A percentile compares a stretch with the other conserved stretches of the same genome.
Conservation (phyloP, 2,329 filamentous ascomycete genomes). For the Pseudogymnoascus sp. region DNA sequence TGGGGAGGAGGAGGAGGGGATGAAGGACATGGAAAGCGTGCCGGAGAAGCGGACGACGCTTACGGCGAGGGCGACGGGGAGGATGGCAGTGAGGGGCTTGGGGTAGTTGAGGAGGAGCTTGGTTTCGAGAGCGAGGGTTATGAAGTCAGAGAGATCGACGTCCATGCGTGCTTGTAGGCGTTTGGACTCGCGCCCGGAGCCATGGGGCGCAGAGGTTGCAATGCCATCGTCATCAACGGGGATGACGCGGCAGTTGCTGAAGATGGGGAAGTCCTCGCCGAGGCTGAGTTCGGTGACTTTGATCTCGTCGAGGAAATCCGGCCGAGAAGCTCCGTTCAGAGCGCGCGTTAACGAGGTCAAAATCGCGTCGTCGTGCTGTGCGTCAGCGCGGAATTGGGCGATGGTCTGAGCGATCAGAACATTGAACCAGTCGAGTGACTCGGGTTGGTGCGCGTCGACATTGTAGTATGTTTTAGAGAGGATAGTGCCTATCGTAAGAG, state of each 20-base stretch:
- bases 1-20: slow-evolving; percentile 57
- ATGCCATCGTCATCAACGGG: slow-evolving; percentile 75
- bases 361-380: slow-evolving; percentile 84
- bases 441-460: slow-evolving; percentile 87
- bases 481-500: slow-evolving; percentile 85
- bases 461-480: slow-evolving; percentile 97
- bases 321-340: slow-evolving; percentile 77
- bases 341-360: slow-evolving; percentile 75
- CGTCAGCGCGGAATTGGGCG: slow-evolving; percentile 86
- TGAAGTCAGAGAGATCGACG: slow-evolving; percentile 90
- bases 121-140: slow-evolving; percentile 90
- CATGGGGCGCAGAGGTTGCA: slow-evolving; percentile 16
- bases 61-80: slow-evolving; percentile 86
- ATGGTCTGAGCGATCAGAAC: slow-evolving; percentile 94
- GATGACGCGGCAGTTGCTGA: slow-evolving; percentile 95
- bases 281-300: slow-evolving; percentile 87
- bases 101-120: slow-evolving; percentile 92
- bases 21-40: slow-evolving; percentile 86
- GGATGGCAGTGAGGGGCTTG: slow-evolving; percentile 74
- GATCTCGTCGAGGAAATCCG: slow-evolving; percentile 89
- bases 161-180: slow-evolving; percentile 92
- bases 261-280: slow-evolving; percentile 96
- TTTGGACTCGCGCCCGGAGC: slow-evolving; percentile 36
- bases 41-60: slow-evolving; percentile 91
- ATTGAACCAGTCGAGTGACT: slow-evolving; percentile 98